phyloP scores from a whole-genome alignment of 805 yeast genomes.

The Huiozyma sinensis region DNA sequence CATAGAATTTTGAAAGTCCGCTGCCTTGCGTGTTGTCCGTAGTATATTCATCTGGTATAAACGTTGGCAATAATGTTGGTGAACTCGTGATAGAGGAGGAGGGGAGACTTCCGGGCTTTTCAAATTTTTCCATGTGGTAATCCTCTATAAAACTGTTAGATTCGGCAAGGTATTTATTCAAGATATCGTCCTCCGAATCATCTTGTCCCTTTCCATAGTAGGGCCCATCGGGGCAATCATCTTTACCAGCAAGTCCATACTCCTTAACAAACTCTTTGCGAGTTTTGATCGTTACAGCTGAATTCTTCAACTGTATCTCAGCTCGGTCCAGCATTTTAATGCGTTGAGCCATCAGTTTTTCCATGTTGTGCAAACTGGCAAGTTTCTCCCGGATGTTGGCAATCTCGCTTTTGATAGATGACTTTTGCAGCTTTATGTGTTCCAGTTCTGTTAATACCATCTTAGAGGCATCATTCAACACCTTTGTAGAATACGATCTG shows the following conservation, averaged over 20 bases:
- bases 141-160: conserved; percentile 4
- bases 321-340: conserved; percentile 45
- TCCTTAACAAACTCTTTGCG: conserved; percentile 33
- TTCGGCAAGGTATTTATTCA: conserved; percentile 3
- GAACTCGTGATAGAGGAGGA: neutral
- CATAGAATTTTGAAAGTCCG: conserved; percentile 3
- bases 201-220: neutral
- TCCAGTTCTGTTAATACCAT: conserved; percentile 38
- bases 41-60: conserved; percentile 1
- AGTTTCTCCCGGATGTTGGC: conserved; percentile 49
- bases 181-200: conserved; percentile 2
- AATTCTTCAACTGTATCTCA: conserved; percentile 39
- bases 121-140: neutral
- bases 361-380: conserved; percentile 33
- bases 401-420: conserved; percentile 53
- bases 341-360: conserved; percentile 40
- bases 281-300: conserved; percentile 31
- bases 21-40: neutral
- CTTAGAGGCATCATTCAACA: conserved; percentile 30
- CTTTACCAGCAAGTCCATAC: conserved; percentile 20
- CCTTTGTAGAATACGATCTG: conserved; percentile 29
- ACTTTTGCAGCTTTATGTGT: conserved; percentile 48
- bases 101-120: conserved; percentile 2
- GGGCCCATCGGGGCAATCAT: neutral
- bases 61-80: conserved; percentile 2